Percentiles rank a stretch among this genome's conserved stretches.
These are phyloP conservation scores for Saccharomycopsis fermentans DNA, from an alignment of 805 yeast species.

Conservation along the genomic window DNA sequence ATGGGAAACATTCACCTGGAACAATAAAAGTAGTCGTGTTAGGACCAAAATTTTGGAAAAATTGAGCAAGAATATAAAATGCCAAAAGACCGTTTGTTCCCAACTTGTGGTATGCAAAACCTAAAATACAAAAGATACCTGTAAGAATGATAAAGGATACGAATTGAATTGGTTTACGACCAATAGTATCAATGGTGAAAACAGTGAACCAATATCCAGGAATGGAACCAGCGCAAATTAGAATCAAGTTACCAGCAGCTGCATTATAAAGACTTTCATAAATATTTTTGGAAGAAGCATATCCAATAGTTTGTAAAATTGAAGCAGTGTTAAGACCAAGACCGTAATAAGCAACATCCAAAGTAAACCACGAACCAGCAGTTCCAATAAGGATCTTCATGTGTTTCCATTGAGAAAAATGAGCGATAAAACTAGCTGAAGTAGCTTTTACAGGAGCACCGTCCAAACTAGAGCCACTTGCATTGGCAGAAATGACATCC, in stretches of 20 bases:
- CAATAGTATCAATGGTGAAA: conserved; percentile 69
- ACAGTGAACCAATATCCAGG: conserved; percentile 90
- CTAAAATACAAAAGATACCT: conserved; percentile 63
- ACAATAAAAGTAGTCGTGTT: conserved; percentile 84
- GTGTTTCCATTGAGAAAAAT: conserved; percentile 81
- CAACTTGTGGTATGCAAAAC: conserved; percentile 72
- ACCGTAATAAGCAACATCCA: conserved; percentile 89
- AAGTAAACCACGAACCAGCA: conserved; percentile 83
- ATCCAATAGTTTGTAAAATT: conserved; percentile 77
- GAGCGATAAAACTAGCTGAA: conserved; percentile 54
- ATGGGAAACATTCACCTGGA: conserved; percentile 90
- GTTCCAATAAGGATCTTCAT: conserved; percentile 78
- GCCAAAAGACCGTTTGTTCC: conserved; percentile 60
- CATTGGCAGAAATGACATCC: conserved; percentile 34
- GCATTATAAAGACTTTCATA: conserved; percentile 62
- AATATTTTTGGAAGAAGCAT: conserved; percentile 59
- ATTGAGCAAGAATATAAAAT: conserved; percentile 69
- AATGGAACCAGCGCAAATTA: conserved; percentile 88
- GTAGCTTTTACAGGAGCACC: conserved; percentile 57
- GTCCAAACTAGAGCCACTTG: conserved; percentile 30
- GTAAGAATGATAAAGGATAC: conserved; percentile 69
- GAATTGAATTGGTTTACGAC: conserved; percentile 77
- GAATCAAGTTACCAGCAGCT: conserved; percentile 87
- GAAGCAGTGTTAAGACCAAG: conserved; percentile 72
- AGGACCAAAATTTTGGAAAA: conserved; percentile 89